Evolutionary conservation across 2,329 filamentous ascomycete species (phyloP), one percentile per base, ranked within the genome.

Genomic region (Ilyonectria destructans): DNA sequence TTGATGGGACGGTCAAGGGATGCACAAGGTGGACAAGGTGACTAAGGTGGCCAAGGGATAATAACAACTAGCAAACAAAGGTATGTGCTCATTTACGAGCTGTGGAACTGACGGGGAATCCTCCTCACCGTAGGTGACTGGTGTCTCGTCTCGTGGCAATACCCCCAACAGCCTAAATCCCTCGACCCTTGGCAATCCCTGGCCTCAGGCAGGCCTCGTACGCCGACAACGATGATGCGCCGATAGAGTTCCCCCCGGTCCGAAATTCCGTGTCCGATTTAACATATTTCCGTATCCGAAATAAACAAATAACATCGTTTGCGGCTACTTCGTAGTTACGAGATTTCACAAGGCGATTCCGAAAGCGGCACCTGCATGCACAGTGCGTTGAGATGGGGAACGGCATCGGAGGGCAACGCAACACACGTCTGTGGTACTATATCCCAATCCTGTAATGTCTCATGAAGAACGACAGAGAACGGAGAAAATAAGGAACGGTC

Each of bases 61-160:
- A 57, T 29, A n/a, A 57, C 40, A 26, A 51, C 58, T 48, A 46
- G 19, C 58, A 4, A 33, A 62, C 21, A 67, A 62, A 19, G 65
- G 74, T 74, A 76, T 69, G 74, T 75, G 63, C 75, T 23, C 51
- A 61, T 55, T 54, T 56, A 37, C 58, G 54, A 49, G 57, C 46
- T 45, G 51, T 54, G 26, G 46, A 68, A 73, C 74, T 76, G 67
- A 76, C 68, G 59, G 59, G 59, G 57, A 61, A 26, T 19, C 29
- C 49, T 61, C 60, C 58, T 65, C 62, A 68, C 43, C 58, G 26
- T 65, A 69, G 43, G 48, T 52, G 45, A 33, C 21, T 7, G 69
- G 57, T 58, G 19, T 40, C 33, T 62, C 35, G 17, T 48, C 19
- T 45, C 58, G 33, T 43, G 35, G 43, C 58, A 29, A 52, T 33